Percentiles rank a stretch among this genome's conserved stretches.
These are phyloP conservation scores for Mycena galopus DNA, from an alignment of 768 basidiomycete species.

Conservation along the genomic window DNA sequence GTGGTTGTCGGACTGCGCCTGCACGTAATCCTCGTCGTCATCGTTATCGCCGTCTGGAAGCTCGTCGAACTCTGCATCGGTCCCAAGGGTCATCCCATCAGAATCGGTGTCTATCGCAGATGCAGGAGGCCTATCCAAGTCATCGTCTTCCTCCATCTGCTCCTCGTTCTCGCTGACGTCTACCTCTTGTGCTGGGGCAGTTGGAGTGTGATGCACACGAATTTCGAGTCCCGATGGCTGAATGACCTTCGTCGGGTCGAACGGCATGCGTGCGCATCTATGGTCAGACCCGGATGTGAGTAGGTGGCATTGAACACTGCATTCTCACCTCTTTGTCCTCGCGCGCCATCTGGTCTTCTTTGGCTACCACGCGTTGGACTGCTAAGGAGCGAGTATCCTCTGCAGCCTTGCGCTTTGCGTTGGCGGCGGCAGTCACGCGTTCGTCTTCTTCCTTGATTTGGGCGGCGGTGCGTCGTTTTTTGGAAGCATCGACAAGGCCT, in stretches of 20 bases:
- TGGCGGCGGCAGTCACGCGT: too few species aligned
- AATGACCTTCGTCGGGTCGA: too few species aligned
- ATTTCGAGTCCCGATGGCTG: too few species aligned
- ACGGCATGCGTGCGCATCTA: neutral
- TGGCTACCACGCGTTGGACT: neutral
- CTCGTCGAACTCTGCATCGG: neutral
- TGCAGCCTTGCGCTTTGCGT: neutral
- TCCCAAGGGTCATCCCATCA: neutral
- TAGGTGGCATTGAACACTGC: neutral
- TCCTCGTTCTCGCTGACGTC: neutral
- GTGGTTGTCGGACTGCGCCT: neutral
- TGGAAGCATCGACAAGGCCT: neutral
- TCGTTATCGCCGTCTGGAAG: neutral
- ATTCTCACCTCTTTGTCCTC: neutral
- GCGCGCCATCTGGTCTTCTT: neutral
- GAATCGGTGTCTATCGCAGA: slow-evolving; percentile 8
- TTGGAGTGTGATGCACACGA: too few species aligned
- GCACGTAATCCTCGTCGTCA: neutral
- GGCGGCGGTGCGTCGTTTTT: neutral
- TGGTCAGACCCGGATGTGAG: neutral
- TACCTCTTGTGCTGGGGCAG: neutral
- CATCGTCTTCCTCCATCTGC: neutral
- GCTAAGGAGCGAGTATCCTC: neutral
- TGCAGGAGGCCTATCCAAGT: neutral
- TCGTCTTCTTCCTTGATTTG: neutral